Percentiles rank a stretch among this genome's conserved stretches.
Evolutionary conservation across 192 early-diverging fungal genomes (phyloP).

Genomic region (Mortierella claussenii): DNA sequence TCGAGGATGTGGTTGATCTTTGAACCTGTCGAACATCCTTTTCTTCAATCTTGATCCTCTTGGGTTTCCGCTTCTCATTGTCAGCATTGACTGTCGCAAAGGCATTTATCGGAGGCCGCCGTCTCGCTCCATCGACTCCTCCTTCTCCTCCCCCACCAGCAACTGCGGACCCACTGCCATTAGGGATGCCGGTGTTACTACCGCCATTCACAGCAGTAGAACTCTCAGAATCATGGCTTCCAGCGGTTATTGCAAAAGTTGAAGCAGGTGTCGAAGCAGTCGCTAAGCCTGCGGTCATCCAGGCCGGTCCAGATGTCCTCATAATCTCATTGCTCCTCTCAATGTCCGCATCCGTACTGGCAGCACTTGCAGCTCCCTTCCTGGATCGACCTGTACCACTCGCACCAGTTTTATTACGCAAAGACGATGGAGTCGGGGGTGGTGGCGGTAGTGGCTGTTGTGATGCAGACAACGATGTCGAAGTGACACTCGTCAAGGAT

Average conservation of each 20-base stretch:
- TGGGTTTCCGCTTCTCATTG: slow-evolving; percentile 33
- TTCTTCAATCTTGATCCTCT: slow-evolving; percentile 45
- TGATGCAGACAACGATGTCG: too few species aligned
- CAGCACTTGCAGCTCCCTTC: slow-evolving; percentile 1
- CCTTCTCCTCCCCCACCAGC: too few species aligned
- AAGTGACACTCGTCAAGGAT: too few species aligned
- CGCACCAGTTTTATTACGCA: not conserved
- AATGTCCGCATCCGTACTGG: slow-evolving; percentile 30
- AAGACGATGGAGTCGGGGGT: not conserved
- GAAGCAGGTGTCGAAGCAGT: not conserved
- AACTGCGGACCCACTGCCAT: not conserved
- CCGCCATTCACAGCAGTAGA: too few species aligned
- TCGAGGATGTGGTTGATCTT: too few species aligned
- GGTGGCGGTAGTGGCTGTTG: not conserved
- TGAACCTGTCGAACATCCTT: slow-evolving; percentile 36
- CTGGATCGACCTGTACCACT: slow-evolving; percentile 3
- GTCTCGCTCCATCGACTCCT: not conserved
- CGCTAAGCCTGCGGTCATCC: slow-evolving; percentile 12
- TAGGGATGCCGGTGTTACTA: not conserved
- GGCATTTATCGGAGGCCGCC: too few species aligned
- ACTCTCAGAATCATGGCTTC: not conserved
- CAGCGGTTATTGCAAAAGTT: not conserved
- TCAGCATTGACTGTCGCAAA: not conserved
- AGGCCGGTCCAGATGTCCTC: slow-evolving; percentile 17
- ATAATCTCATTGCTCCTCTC: slow-evolving; percentile 35